Evolutionary conservation across 352 stramenopile species (phyloP).

Genomic region (Phytophthora pisi): DNA sequence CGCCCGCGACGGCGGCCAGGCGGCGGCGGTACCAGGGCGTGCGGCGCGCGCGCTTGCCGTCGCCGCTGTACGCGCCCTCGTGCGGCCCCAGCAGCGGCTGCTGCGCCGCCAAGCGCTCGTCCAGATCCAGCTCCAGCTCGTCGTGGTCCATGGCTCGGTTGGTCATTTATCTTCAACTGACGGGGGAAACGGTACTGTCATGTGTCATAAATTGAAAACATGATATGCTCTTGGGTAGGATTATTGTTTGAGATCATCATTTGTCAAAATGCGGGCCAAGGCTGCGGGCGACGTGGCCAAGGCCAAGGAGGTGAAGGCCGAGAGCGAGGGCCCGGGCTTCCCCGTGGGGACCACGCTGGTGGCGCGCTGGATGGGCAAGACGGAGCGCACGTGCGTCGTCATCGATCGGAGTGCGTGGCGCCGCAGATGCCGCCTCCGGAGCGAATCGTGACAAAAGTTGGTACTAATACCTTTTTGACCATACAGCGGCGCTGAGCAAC

Average conservation of each 20-base stretch:
- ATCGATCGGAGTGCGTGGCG: conserved; percentile 71
- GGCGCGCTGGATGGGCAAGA: conserved; percentile 78
- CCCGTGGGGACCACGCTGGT: conserved; percentile 66
- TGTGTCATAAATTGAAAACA: no score
- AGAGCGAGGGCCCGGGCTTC: conserved; percentile 42
- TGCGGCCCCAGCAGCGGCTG: conserved; percentile 39
- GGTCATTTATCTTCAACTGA: not conserved
- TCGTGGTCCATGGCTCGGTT: conserved; percentile 4
- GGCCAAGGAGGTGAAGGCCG: conserved; percentile 10
- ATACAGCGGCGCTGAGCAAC: conserved; percentile 52
- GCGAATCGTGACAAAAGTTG: conserved; percentile 16
- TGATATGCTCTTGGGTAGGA: no score
- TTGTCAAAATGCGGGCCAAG: conserved; percentile 31
- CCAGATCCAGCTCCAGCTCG: conserved; percentile 30
- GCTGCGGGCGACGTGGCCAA: conserved; percentile 10
- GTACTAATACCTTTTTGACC: conserved; percentile 18
- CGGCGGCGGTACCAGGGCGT: conserved; percentile 38
- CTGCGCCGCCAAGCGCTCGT: conserved; percentile 32
- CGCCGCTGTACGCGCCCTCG: conserved; percentile 1
- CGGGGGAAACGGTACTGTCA: no score
- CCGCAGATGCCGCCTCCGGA: not conserved
- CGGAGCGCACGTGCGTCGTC: conserved; percentile 81
- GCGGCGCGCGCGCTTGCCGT: not conserved
- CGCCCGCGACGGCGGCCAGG: conserved; percentile 15
- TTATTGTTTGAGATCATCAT: not conserved